Evolutionary conservation across 2,329 filamentous ascomycete genomes (phyloP).

Genomic region (Fusarium newnesense): DNA sequence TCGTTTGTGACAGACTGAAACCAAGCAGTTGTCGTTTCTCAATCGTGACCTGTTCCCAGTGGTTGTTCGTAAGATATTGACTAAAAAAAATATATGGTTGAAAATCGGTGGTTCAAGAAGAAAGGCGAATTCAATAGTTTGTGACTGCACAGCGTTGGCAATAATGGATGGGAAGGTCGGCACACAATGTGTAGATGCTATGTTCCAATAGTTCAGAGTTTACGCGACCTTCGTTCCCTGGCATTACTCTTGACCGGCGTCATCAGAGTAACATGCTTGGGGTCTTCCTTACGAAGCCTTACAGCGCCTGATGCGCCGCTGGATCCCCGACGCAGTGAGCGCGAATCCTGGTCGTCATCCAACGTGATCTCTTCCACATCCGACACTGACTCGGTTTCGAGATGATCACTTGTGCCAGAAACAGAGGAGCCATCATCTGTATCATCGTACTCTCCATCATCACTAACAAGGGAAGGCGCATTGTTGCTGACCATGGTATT

Average conservation of each 20-base stretch:
- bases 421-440: constrained; percentile 72
- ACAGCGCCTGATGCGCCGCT: constrained; percentile 57
- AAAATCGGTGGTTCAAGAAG: constrained; percentile 43
- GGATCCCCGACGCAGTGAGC: constrained; percentile 56
- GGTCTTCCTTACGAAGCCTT: constrained; percentile 64
- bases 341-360: constrained; percentile 65
- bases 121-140: constrained; percentile 41
- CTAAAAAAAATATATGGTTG: constrained; percentile 48
- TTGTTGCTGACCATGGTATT: constrained; percentile 78
- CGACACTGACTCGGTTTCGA: constrained; percentile 68
- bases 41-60: constrained; percentile 28
- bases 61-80: constrained; percentile 34
- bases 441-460: constrained; percentile 82
- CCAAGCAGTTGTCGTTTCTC: constrained; percentile 33
- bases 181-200: not conserved
- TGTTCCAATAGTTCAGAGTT: constrained; percentile 35
- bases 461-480: constrained; percentile 81
- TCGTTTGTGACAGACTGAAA: constrained; percentile 33
- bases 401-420: constrained; percentile 66
- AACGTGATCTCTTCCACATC: constrained; percentile 71
- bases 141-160: constrained; percentile 15
- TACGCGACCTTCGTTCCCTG: constrained; percentile 46
- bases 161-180: constrained; percentile 10
- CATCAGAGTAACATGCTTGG: constrained; percentile 67
- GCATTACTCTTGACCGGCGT: constrained; percentile 58